A percentile compares a stretch with the other conserved stretches of the same genome.
Conservation (phyloP, 352 stramenopile genomes). For the Saprolegnia parasitica region DNA sequence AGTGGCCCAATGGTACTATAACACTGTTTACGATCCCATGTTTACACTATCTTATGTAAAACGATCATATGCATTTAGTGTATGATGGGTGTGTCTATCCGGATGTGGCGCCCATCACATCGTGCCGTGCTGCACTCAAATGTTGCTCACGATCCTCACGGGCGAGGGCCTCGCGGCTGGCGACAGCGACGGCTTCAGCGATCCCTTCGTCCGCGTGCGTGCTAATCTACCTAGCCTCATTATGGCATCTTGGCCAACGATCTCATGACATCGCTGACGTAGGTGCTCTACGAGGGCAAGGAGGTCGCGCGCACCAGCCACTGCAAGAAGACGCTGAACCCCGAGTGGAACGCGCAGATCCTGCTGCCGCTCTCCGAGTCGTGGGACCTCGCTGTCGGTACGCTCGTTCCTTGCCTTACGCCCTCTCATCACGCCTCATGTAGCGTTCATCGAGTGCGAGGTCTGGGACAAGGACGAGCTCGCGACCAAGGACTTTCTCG, state of each 20-base stretch:
- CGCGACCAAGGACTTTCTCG: slow-evolving; percentile 58
- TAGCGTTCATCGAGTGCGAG: slow-evolving; percentile 51
- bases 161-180: slow-evolving; percentile 63
- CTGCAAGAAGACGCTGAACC: slow-evolving; percentile 39
- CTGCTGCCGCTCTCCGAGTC: slow-evolving; percentile 42
- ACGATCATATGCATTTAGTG: too few relatives aligned
- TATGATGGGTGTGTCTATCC: too few relatives aligned
- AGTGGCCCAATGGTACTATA: too few relatives aligned
- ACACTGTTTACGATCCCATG: too few relatives aligned
- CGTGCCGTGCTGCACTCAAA: slow-evolving; percentile 29
- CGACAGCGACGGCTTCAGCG: slow-evolving; percentile 58
- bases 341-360: slow-evolving; percentile 65
- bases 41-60: too few relatives aligned
- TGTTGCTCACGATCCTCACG: slow-evolving; percentile 69
- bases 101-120: background rate
- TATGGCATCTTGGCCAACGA: background rate
- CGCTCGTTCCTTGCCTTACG: slow-evolving; percentile 38
- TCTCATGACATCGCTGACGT: background rate
- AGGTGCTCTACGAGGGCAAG: slow-evolving; percentile 66
- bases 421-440: slow-evolving; percentile 31
- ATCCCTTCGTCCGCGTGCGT: slow-evolving; percentile 54
- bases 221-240: background rate
- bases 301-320: slow-evolving; percentile 63
- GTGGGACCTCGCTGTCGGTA: slow-evolving; percentile 26
- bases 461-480: slow-evolving; percentile 71